Conservation (phyloP, 2,329 filamentous ascomycete species). For the Canariomyces notabilis region DNA sequence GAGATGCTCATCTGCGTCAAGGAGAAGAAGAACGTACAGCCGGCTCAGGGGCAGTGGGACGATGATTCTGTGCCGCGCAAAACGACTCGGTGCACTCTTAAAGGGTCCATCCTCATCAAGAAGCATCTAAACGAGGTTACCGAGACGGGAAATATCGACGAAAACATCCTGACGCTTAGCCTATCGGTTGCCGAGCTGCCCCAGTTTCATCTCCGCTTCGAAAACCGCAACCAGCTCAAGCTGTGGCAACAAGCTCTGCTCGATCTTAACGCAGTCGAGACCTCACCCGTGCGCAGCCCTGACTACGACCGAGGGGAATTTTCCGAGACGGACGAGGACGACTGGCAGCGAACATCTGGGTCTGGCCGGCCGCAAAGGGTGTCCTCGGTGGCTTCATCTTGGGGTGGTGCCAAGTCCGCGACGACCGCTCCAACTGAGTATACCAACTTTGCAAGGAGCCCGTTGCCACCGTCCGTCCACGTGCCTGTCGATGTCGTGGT, state of each 20-base stretch:
- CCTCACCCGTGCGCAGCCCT: conserved; percentile 58
- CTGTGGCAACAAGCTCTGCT: conserved; percentile 83
- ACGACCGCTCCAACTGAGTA: conserved; percentile 92
- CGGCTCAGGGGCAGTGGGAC: conserved; percentile 60
- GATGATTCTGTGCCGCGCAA: conserved; percentile 55
- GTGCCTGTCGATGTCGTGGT: conserved; percentile 94
- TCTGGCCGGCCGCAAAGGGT: conserved; percentile 57
- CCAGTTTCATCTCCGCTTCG: conserved; percentile 88
- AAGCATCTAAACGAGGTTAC: conserved; percentile 88
- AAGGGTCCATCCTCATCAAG: conserved; percentile 96
- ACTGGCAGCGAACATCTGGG: conserved; percentile 58
- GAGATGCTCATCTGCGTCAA: conserved; percentile 99
- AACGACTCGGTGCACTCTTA: conserved; percentile 75
- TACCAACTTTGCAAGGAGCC: conserved; percentile 61
- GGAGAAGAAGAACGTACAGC: conserved; percentile 70
- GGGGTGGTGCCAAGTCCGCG: conserved; percentile 74
- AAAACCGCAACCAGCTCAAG: conserved; percentile 77
- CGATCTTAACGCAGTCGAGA: conserved; percentile 72
- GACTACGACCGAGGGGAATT: conserved; percentile 73
- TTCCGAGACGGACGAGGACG: conserved; percentile 84
- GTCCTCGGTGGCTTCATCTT: conserved; percentile 77
- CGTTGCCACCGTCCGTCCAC: conserved; percentile 57
- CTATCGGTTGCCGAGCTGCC: conserved; percentile 89
- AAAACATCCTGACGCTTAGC: conserved; percentile 80
- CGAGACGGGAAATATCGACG: conserved; percentile 66